A percentile compares a stretch with the other conserved stretches of the same genome.
Evolutionary conservation across 2,329 filamentous ascomycete species (phyloP).

Genomic region (Pyrenochaeta sp.): DNA sequence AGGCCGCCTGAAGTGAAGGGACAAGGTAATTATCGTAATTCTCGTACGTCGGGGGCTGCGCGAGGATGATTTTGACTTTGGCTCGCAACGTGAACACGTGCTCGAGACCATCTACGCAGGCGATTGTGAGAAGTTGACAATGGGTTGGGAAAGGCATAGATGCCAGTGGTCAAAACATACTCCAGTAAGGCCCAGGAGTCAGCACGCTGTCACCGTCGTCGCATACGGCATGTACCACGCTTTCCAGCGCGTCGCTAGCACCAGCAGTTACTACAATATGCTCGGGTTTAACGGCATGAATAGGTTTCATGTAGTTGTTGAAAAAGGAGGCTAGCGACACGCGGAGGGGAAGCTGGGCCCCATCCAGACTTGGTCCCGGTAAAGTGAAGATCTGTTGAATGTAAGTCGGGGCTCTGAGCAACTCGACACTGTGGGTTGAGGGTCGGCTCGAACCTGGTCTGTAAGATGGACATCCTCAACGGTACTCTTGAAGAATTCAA

Average conservation of each 20-base stretch:
- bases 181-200: conserved; percentile 41
- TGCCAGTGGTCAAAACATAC: conserved; percentile 22
- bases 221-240: conserved; percentile 35
- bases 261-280: conserved; percentile 40
- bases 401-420: conserved; percentile 1
- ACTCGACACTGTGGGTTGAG: no score
- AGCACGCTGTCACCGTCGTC: conserved; percentile 42
- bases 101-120: conserved; percentile 28
- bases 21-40: conserved; percentile 43
- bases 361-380: conserved; percentile 17
- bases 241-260: conserved; percentile 36
- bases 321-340: conserved; percentile 37
- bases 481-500: conserved; percentile 38
- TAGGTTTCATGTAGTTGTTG: conserved; percentile 34
- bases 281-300: conserved; percentile 32
- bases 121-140: neutral
- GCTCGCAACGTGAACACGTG: conserved; percentile 24
- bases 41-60: conserved; percentile 36
- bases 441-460: conserved; percentile 18
- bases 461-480: conserved; percentile 29
- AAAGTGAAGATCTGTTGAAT: conserved; percentile 26
- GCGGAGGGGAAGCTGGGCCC: conserved; percentile 26
- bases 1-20: conserved; percentile 38
- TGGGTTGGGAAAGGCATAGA: neutral
- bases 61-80: conserved; percentile 35